phyloP scores from a whole-genome alignment of 2,329 filamentous ascomycete genomes.

The Epicoccum sorghinum region DNA sequence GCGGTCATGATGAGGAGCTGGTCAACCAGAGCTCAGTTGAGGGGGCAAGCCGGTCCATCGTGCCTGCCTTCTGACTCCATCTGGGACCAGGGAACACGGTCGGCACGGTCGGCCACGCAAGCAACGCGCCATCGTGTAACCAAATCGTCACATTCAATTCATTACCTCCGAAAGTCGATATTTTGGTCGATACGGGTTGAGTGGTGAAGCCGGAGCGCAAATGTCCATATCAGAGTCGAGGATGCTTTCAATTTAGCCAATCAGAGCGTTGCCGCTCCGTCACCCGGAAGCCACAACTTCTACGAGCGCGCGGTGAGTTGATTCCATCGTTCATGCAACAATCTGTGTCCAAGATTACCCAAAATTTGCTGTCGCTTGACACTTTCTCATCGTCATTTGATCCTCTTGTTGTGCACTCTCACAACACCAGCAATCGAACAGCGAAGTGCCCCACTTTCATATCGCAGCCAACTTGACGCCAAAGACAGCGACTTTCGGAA shows the following conservation, averaged over 20 bases:
- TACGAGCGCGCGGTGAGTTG: background rate
- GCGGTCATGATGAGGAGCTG: background rate
- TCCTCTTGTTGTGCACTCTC: background rate
- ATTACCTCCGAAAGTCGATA: too few relatives aligned
- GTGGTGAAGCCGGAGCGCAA: background rate
- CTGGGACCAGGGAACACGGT: background rate
- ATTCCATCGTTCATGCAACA: conserved; percentile 7
- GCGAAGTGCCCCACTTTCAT: background rate
- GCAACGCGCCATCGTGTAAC: conserved; percentile 21
- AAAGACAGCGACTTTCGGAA: background rate
- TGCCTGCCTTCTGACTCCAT: conserved; percentile 22
- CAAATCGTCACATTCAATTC: background rate
- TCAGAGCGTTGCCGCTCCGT: conserved; percentile 19
- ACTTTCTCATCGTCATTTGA: background rate
- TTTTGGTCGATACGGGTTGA: background rate
- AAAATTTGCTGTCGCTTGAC: background rate
- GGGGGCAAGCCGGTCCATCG: conserved; percentile 19
- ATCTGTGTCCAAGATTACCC: background rate
- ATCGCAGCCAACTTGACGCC: too few relatives aligned
- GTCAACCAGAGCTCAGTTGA: background rate
- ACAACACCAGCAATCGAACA: background rate
- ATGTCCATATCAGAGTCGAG: conserved; percentile 5
- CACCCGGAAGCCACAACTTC: conserved; percentile 7
- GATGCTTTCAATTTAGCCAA: conserved; percentile 33
- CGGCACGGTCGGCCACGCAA: background rate